These are phyloP conservation scores for Neurospora pannonica DNA, from an alignment of 495 filamentous ascomycete genomes.

Conservation along the genomic window DNA sequence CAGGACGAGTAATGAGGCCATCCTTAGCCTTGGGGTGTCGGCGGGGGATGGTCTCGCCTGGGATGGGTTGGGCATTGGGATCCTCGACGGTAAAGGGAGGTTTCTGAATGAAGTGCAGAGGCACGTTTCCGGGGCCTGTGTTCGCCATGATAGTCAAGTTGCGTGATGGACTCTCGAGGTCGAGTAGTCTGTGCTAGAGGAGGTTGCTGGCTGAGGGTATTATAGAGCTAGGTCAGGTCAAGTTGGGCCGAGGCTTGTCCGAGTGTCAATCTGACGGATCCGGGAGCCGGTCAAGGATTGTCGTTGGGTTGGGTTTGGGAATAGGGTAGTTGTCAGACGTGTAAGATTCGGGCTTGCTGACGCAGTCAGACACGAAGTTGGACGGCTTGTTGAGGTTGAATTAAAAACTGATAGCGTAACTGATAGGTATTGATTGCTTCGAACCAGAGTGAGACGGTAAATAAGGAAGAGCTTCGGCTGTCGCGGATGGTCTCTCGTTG, in stretches of 20 bases:
- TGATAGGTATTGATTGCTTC: not conserved
- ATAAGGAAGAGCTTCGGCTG: not conserved
- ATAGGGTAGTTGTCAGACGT: too few species aligned
- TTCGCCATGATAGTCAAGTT: not conserved
- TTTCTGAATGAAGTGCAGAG: conserved; percentile 35
- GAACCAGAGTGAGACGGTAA: not conserved
- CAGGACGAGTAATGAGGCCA: conserved; percentile 40
- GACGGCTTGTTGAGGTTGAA: not conserved
- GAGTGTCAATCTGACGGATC: not conserved
- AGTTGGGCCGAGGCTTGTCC: not conserved
- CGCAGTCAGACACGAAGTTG: not conserved
- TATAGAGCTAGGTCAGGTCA: not conserved
- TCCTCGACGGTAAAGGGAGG: conserved; percentile 49
- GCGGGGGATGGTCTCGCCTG: conserved; percentile 56
- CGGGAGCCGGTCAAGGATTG: not conserved
- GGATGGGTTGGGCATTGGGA: conserved; percentile 35
- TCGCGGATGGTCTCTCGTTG: not conserved
- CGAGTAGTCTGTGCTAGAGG: not conserved
- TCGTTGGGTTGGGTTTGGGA: not conserved
- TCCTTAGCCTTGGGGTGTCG: conserved; percentile 46
- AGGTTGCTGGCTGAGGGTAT: not conserved
- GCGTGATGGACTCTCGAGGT: not conserved
- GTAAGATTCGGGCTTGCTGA: not conserved
- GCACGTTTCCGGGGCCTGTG: conserved; percentile 9
- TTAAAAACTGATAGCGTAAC: not conserved